A percentile compares a stretch with the other conserved stretches of the same genome.
Evolutionary conservation across 2,329 filamentous ascomycete species (phyloP).

Genomic region (Aulographum hederae): DNA sequence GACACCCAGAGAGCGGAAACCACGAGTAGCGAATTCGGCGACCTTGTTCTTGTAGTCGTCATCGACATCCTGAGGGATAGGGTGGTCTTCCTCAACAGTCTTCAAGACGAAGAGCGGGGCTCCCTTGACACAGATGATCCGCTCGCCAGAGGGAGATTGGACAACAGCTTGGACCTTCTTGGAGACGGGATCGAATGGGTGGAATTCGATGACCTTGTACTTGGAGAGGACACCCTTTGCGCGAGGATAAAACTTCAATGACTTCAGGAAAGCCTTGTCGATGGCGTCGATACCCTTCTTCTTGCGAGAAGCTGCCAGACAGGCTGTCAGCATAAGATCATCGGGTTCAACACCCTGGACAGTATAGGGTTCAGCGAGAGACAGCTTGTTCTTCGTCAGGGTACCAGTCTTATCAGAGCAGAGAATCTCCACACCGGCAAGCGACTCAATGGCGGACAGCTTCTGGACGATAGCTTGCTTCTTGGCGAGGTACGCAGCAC

Average conservation of each 20-base stretch:
- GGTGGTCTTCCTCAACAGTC: slow-evolving; percentile 72
- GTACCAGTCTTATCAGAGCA: slow-evolving; percentile 93
- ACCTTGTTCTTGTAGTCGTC: slow-evolving; percentile 84
- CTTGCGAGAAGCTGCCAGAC: slow-evolving; percentile 77
- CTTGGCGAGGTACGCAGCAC: slow-evolving; percentile 78
- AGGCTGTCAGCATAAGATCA: slow-evolving; percentile 84
- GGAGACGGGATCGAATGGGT: slow-evolving; percentile 80
- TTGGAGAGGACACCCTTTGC: slow-evolving; percentile 66
- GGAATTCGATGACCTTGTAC: slow-evolving; percentile 72
- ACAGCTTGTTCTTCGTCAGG: slow-evolving; percentile 86
- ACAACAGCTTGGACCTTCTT: slow-evolving; percentile 82
- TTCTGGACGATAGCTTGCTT: slow-evolving; percentile 90
- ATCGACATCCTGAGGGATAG: slow-evolving; percentile 58
- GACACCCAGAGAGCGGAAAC: slow-evolving; percentile 86
- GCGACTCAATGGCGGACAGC: slow-evolving; percentile 77
- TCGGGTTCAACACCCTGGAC: slow-evolving; percentile 67
- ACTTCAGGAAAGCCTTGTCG: slow-evolving; percentile 86
- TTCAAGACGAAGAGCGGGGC: slow-evolving; percentile 75
- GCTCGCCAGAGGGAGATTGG: slow-evolving; percentile 65
- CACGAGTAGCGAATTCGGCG: slow-evolving; percentile 77
- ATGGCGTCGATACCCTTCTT: slow-evolving; percentile 93
- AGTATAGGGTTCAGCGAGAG: slow-evolving; percentile 67
- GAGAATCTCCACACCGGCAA: slow-evolving; percentile 83
- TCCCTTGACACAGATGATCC: slow-evolving; percentile 79
- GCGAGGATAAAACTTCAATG: slow-evolving; percentile 62